These are phyloP conservation scores for Suhomyces bokatorum DNA, from an alignment of 1,139 yeast species.

Conservation along the genomic window DNA sequence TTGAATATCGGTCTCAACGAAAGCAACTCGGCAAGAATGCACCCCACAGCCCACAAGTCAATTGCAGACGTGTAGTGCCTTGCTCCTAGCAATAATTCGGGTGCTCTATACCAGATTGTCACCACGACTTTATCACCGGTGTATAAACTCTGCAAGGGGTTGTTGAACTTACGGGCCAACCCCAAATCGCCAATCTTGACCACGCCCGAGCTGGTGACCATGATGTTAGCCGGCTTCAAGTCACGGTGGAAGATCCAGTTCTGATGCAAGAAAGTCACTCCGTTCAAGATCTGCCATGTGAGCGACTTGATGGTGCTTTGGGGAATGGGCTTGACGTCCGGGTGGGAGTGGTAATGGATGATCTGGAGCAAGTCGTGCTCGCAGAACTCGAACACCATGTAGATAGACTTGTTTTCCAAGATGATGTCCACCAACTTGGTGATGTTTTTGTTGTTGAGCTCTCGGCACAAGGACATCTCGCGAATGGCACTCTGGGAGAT, in stretches of 20 bases:
- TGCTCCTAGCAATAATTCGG: slow-evolving; percentile 86
- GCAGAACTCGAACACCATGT: slow-evolving; percentile 93
- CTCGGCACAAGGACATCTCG: slow-evolving; percentile 94
- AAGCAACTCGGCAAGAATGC: slow-evolving; percentile 88
- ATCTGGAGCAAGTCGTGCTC: slow-evolving; percentile 94
- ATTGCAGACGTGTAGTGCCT: slow-evolving; percentile 94
- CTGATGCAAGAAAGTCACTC: slow-evolving; percentile 87
- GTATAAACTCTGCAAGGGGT: slow-evolving; percentile 84
- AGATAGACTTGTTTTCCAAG: slow-evolving; percentile 87
- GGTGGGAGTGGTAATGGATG: slow-evolving; percentile 91
- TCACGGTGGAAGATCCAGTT: slow-evolving; percentile 97
- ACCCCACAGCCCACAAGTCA: slow-evolving; percentile 96
- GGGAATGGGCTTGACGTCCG: slow-evolving; percentile 77
- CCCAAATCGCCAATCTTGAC: slow-evolving; percentile 97
- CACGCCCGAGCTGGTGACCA: slow-evolving; percentile 87
- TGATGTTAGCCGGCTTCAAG: slow-evolving; percentile 94
- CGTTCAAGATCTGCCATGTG: slow-evolving; percentile 89
- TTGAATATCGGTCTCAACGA: slow-evolving; percentile 91
- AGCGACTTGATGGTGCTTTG: slow-evolving; percentile 76
- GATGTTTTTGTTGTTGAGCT: slow-evolving; percentile 75
- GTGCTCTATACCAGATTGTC: slow-evolving; percentile 97
- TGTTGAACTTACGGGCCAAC: slow-evolving; percentile 84
- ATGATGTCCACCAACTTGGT: slow-evolving; percentile 80
- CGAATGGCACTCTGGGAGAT: slow-evolving; percentile 95
- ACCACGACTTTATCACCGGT: slow-evolving; percentile 97